Evolutionary conservation across 2,329 filamentous ascomycete genomes (phyloP).

Genomic region (Neonectria sp.): DNA sequence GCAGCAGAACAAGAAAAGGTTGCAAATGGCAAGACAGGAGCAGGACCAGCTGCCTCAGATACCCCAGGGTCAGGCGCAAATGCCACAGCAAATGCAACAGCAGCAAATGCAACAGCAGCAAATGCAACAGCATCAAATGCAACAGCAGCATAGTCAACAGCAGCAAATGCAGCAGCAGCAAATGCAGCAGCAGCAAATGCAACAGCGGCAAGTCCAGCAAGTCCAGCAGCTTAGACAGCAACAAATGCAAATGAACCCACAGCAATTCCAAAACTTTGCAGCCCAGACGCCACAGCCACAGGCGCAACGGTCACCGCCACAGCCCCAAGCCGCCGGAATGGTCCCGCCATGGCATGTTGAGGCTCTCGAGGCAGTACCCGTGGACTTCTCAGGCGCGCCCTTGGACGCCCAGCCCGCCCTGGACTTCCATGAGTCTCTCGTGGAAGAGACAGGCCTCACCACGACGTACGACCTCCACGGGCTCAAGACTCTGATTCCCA

Average conservation of each 20-base stretch:
- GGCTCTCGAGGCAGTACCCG: too few relatives aligned
- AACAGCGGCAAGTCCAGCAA: slow-evolving; percentile 8
- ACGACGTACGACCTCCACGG: slow-evolving; percentile 74
- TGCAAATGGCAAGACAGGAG: slow-evolving; percentile 86
- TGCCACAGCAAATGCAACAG: slow-evolving; percentile 7
- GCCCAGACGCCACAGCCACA: too few relatives aligned
- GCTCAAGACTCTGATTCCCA: slow-evolving; percentile 69
- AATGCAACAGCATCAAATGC: background rate
- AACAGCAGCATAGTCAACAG: slow-evolving; percentile 16
- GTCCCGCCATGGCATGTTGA: background rate
- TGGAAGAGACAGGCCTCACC: slow-evolving; percentile 73
- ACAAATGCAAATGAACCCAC: background rate
- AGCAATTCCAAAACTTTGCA: background rate
- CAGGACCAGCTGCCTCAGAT: slow-evolving; percentile 41
- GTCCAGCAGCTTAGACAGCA: slow-evolving; percentile 9
- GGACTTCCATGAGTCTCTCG: slow-evolving; percentile 62
- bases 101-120: slow-evolving; percentile 21
- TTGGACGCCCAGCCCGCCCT: slow-evolving; percentile 48
- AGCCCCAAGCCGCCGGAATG: background rate
- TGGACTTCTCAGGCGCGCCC: slow-evolving; percentile 11
- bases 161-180: slow-evolving; percentile 23
- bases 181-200: slow-evolving; percentile 6
- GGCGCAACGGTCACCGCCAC: background rate
- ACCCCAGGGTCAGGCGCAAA: background rate
- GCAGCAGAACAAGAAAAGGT: slow-evolving; percentile 87